Conservation (phyloP, 805 yeast species). For the Tetrapisispora fleetii region DNA sequence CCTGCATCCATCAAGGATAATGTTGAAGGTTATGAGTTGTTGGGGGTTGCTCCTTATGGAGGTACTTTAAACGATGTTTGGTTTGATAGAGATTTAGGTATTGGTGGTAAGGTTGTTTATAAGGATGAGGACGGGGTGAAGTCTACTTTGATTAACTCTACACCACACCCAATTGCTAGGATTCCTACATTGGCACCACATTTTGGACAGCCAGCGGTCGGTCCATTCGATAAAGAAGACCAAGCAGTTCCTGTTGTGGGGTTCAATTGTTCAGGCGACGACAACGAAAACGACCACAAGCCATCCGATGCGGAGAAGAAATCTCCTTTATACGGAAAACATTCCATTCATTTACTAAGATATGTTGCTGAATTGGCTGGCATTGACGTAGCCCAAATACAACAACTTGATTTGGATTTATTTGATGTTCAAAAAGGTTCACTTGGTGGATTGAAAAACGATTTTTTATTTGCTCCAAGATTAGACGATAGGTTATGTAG, state of each 20-base stretch:
- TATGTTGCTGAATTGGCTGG: slow-evolving; percentile 54
- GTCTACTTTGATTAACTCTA: slow-evolving; percentile 42
- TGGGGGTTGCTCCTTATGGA: slow-evolving; percentile 80
- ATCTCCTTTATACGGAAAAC: slow-evolving; percentile 61
- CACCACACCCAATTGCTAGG: slow-evolving; percentile 65
- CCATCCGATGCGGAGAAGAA: slow-evolving; percentile 48
- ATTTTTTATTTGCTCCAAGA: slow-evolving; percentile 73
- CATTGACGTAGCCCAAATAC: slow-evolving; percentile 49
- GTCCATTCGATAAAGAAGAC: slow-evolving; percentile 70
- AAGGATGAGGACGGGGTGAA: slow-evolving; percentile 33
- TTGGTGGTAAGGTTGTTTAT: slow-evolving; percentile 68
- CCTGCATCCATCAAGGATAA: slow-evolving; percentile 54
- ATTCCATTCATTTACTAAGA: slow-evolving; percentile 56
- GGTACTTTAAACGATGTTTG: slow-evolving; percentile 57
- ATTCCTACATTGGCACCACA: slow-evolving; percentile 84
- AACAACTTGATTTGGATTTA: slow-evolving; percentile 66
- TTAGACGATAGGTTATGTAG: slow-evolving; percentile 79
- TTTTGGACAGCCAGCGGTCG: slow-evolving; percentile 59
- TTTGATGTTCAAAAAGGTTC: slow-evolving; percentile 75
- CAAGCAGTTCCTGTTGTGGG: slow-evolving; percentile 75
- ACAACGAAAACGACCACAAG: slow-evolving; percentile 15
- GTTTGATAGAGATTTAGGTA: slow-evolving; percentile 81
- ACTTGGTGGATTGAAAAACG: slow-evolving; percentile 67
- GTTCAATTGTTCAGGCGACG: slow-evolving; percentile 31
- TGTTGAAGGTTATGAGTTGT: slow-evolving; percentile 64